A percentile compares a stretch with the other conserved stretches of the same genome.
These are phyloP conservation scores for Cyanophora paradoxa DNA, from an alignment of 78 protist species.

Conservation along the genomic window DNA sequence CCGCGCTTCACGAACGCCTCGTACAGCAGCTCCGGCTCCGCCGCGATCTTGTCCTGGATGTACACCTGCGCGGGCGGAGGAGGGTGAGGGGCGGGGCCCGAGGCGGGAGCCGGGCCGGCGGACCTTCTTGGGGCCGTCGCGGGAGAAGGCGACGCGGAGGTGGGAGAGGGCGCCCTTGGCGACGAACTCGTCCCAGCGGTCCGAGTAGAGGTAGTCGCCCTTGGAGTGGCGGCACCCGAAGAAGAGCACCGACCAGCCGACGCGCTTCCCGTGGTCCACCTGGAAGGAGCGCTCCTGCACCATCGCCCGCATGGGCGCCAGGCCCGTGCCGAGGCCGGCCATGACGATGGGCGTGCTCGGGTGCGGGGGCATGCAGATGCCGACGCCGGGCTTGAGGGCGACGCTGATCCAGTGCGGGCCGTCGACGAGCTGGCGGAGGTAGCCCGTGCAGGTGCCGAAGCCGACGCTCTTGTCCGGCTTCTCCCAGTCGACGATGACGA, in stretches of 20 bases:
- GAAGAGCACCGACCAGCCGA: constrained; percentile 54
- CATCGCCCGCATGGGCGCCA: constrained; percentile 65
- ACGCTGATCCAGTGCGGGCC: no score
- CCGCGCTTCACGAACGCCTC: not conserved
- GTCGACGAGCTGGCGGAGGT: no score
- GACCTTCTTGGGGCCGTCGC: constrained; percentile 57
- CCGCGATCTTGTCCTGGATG: constrained; percentile 57
- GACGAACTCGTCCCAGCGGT: constrained; percentile 42
- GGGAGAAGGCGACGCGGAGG: constrained; percentile 61
- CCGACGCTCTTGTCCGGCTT: no score
- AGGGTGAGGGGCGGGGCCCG: no score
- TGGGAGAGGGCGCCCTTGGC: constrained; percentile 30
- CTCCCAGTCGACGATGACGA: constrained; percentile 46
- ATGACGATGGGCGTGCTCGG: constrained; percentile 27
- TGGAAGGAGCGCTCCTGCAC: constrained; percentile 29
- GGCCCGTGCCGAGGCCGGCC: constrained; percentile 68
- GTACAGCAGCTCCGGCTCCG: constrained; percentile 28
- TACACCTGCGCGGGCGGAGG: no score
- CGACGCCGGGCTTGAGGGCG: no score
- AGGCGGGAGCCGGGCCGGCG: no score
- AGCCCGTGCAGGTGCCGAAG: no score
- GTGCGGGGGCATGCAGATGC: constrained; percentile 34
- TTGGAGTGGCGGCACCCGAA: constrained; percentile 78
- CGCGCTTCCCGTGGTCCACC: constrained; percentile 2
- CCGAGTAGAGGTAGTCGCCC: constrained; percentile 66